These are phyloP conservation scores for Daldinia sp. DNA, from an alignment of 2,329 filamentous ascomycete species.

Conservation along the genomic window DNA sequence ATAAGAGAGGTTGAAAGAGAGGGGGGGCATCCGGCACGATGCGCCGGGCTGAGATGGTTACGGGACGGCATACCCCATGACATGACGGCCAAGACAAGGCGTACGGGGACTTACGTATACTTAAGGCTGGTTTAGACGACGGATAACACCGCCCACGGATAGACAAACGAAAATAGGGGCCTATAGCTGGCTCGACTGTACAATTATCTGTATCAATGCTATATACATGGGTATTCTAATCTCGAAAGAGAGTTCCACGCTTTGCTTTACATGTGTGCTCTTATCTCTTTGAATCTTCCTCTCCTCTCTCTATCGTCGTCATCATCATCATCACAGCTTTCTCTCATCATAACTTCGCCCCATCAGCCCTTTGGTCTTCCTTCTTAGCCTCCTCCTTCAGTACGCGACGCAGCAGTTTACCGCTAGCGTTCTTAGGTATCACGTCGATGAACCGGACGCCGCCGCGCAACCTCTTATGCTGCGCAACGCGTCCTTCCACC, in stretches of 20 bases:
- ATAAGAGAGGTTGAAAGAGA: background rate
- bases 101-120: background rate
- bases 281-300: background rate
- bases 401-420: slow-evolving; percentile 69
- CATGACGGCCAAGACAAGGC: slow-evolving; percentile 9
- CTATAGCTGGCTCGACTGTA: slow-evolving; percentile 13
- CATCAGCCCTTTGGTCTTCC: slow-evolving; percentile 42
- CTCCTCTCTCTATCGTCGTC: background rate
- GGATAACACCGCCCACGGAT: slow-evolving; percentile 1
- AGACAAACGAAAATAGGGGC: background rate
- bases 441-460: slow-evolving; percentile 58
- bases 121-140: background rate
- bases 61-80: background rate
- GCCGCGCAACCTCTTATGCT: slow-evolving; percentile 51
- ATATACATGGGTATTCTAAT: slow-evolving; percentile 21
- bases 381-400: slow-evolving; percentile 57
- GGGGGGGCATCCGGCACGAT: background rate
- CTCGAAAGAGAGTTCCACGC: background rate
- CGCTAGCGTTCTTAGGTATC: slow-evolving; percentile 70
- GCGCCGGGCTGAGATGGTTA: background rate
- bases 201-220: slow-evolving; percentile 21
- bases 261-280: background rate
- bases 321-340: background rate
- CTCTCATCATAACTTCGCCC: slow-evolving; percentile 42
- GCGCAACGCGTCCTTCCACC: slow-evolving; percentile 50